These are phyloP conservation scores for Trametes elegans DNA, from an alignment of 768 basidiomycete species.

Conservation along the genomic window DNA sequence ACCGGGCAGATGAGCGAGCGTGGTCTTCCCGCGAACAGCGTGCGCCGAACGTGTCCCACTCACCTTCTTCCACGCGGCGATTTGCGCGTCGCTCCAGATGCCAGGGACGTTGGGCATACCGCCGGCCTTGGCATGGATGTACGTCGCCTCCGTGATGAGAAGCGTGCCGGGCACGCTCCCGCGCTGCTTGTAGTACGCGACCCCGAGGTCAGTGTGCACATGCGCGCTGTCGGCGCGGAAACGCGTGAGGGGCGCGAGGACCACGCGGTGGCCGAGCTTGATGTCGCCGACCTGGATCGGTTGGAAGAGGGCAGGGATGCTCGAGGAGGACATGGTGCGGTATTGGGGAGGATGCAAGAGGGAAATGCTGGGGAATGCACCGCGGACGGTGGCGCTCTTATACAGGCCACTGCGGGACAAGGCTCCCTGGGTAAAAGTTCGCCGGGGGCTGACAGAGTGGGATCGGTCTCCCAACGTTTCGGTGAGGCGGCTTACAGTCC, in stretches of 20 bases:
- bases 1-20: background rate
- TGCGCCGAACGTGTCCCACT: conserved; percentile 6
- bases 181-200: conserved; percentile 50
- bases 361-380: background rate
- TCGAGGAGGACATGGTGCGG: conserved; percentile 5
- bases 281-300: conserved; percentile 45
- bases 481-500: too few species aligned
- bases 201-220: conserved; percentile 37
- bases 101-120: conserved; percentile 55
- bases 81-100: conserved; percentile 62
- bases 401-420: background rate
- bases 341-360: background rate
- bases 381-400: background rate
- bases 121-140: conserved; percentile 48
- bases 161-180: conserved; percentile 48
- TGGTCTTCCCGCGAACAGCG: background rate
- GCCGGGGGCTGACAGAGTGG: background rate
- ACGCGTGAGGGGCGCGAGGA: conserved; percentile 54
- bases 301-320: conserved; percentile 41
- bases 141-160: conserved; percentile 56
- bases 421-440: background rate
- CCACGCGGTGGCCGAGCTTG: conserved; percentile 47
- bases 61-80: conserved; percentile 47
- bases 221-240: conserved; percentile 35
- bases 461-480: too few species aligned